Evolutionary conservation across 1,284 basidiomycete species (phyloP), one percentile per base, ranked within the genome.

Genomic region (Cryptococcus deneoformans): DNA sequence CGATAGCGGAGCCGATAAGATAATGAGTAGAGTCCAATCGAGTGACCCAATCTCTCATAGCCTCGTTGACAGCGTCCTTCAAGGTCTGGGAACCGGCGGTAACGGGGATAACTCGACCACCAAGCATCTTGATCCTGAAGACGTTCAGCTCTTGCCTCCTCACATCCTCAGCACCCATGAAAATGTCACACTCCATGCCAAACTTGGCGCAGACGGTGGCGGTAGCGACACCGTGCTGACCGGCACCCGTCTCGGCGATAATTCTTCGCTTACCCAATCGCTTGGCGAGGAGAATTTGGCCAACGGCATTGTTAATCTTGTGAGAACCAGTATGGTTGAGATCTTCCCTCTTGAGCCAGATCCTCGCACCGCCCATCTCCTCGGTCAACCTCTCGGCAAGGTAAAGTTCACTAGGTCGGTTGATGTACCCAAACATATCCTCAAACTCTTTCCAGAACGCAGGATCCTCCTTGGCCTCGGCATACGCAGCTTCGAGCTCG

Each of bases 161-260:
- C 24, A 97, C 94, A 77, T 99, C 96, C 78, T 98, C 95, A n/a
- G 91, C 86, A 54, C 96, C 96, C 95, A 99, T 99, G 80, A 94
- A 99, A 65, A 99, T 84, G 67, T 96, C 80, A 74, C 96, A 99
- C 77, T 98, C 88, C 81, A 99, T 73, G 12, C 92, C 94, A 70
- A 99, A 99, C 68, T 90, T 90, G 50, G 95, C 95, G 68, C 96
- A 99, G 8, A 92, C 96, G 2, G 95, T 99, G 0, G 96, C 96
- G 43, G 95, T 98, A 8, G 96, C 96, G 20, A 99, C 94, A 77
- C 96, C 96, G 77, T 99, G 96, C 77, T 99, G 95, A 36, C 96
- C 96, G 0, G 96, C 95, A 60, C 95, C 95, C 1, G 96, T 99
- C 82, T 99, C 96, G 50, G 95, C 94, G 65, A 99, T 98, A 73